Conservation (phyloP, 371 early-diverging fungal genomes). For the Mycotypha africana region DNA sequence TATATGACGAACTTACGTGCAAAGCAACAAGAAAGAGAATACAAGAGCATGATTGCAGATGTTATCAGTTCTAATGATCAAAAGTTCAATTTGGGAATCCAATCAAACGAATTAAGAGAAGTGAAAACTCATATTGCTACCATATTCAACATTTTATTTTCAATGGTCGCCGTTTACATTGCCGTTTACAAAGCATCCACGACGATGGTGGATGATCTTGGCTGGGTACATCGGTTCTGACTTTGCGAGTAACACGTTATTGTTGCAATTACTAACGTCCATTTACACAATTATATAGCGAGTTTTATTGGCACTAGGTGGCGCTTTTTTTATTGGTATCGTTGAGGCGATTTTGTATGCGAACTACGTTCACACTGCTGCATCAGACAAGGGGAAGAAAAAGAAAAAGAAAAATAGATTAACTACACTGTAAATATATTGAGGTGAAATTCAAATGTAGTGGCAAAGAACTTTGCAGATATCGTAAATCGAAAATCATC, state of each 20-base stretch:
- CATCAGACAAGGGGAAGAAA: constrained; percentile 19
- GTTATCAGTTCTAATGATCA: constrained; percentile 29
- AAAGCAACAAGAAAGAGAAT: constrained; percentile 28
- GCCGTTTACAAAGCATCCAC: constrained; percentile 52
- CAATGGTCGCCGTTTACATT: constrained; percentile 58
- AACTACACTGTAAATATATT: no score
- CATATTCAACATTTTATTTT: constrained; percentile 59
- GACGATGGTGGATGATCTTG: constrained; percentile 49
- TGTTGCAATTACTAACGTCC: no score
- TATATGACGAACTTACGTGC: constrained; percentile 23
- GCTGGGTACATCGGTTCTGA: constrained; percentile 38
- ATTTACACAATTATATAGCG: no score
- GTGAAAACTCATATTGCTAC: constrained; percentile 47
- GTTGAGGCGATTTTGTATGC: constrained; percentile 50
- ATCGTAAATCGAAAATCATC: no score
- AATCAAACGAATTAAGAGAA: constrained; percentile 43
- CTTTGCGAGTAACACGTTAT: no score
- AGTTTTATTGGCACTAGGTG: constrained; percentile 45
- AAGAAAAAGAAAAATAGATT: constrained; percentile 15
- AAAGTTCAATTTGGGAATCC: constrained; percentile 21
- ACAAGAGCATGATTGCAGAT: constrained; percentile 25
- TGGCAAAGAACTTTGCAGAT: no score
- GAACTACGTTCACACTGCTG: constrained; percentile 21
- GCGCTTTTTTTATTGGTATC: constrained; percentile 46
- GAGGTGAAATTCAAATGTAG: no score